Evolutionary conservation across 2,329 filamentous ascomycete genomes (phyloP).

Genomic region (Cadophora gregata): DNA sequence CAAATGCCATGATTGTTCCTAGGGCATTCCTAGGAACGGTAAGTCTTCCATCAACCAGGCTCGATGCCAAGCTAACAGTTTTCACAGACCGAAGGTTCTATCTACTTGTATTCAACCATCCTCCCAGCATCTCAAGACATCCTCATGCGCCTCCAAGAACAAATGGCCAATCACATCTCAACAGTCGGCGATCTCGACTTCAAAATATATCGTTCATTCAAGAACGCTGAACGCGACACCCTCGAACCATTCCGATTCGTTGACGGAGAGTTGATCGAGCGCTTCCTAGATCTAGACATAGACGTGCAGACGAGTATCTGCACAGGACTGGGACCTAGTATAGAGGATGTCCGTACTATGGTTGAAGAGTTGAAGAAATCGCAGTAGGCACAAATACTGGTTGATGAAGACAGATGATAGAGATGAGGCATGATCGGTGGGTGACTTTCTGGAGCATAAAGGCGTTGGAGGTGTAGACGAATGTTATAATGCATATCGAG

Average conservation of each 20-base stretch:
- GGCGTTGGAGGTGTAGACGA: neutral
- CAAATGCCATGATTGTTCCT: conserved; percentile 74
- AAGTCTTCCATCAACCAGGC: conserved; percentile 47
- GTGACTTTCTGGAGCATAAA: neutral
- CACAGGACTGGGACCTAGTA: conserved; percentile 61
- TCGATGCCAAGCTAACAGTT: conserved; percentile 30
- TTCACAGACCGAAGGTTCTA: conserved; percentile 81
- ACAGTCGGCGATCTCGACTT: conserved; percentile 79
- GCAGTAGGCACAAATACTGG: neutral
- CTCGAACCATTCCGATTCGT: conserved; percentile 86
- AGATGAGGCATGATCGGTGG: conserved; percentile 53
- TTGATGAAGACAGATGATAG: conserved; percentile 7
- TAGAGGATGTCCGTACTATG: conserved; percentile 66
- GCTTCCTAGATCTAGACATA: conserved; percentile 76
- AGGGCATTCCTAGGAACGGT: conserved; percentile 90
- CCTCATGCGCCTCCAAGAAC: conserved; percentile 79
- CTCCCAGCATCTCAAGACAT: conserved; percentile 74
- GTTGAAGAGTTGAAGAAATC: conserved; percentile 63
- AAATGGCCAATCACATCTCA: conserved; percentile 69
- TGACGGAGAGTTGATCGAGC: conserved; percentile 89
- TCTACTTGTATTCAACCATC: conserved; percentile 89
- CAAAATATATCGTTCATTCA: conserved; percentile 80
- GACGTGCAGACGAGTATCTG: conserved; percentile 59
- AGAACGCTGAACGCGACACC: conserved; percentile 70
- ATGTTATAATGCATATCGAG: neutral